Percentiles rank a stretch among this genome's conserved stretches.
Evolutionary conservation across 192 early-diverging fungal species (phyloP).

Genomic region (Umbelopsis vinacea): DNA sequence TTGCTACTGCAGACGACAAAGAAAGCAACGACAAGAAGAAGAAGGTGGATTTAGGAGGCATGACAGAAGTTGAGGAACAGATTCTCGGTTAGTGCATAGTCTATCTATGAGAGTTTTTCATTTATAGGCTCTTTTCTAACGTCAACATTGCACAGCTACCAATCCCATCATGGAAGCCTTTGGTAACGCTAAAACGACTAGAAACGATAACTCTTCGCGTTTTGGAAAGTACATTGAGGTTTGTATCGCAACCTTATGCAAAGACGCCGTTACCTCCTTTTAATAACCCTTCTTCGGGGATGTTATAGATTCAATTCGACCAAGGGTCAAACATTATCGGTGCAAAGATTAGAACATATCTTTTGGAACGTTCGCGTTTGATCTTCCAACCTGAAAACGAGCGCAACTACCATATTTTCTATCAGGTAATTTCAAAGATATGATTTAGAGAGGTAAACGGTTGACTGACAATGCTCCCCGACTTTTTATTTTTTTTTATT

Average conservation of each 20-base stretch:
- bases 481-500: neutral
- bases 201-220: slow-evolving; percentile 98
- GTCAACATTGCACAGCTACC: slow-evolving; percentile 61
- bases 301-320: slow-evolving; percentile 81
- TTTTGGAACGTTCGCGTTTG: slow-evolving; percentile 94
- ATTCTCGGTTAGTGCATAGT: slow-evolving; percentile 57
- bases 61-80: slow-evolving; percentile 81
- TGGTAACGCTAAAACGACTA: slow-evolving; percentile 98
- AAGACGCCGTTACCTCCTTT: neutral
- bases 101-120: neutral
- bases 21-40: slow-evolving; percentile 49
- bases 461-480: neutral
- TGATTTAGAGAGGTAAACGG: neutral
- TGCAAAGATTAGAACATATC: slow-evolving; percentile 93
- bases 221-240: slow-evolving; percentile 98
- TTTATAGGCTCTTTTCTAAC: neutral
- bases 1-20: slow-evolving; percentile 80
- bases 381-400: slow-evolving; percentile 92
- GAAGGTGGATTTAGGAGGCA: slow-evolving; percentile 48
- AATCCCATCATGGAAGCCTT: slow-evolving; percentile 99
- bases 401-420: slow-evolving; percentile 99
- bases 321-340: slow-evolving; percentile 85
- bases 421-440: slow-evolving; percentile 62
- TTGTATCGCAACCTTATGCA: neutral
- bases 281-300: slow-evolving; percentile 13